phyloP scores from a whole-genome alignment of 2,329 filamentous ascomycete species.

The Arachnomyces sp. region DNA sequence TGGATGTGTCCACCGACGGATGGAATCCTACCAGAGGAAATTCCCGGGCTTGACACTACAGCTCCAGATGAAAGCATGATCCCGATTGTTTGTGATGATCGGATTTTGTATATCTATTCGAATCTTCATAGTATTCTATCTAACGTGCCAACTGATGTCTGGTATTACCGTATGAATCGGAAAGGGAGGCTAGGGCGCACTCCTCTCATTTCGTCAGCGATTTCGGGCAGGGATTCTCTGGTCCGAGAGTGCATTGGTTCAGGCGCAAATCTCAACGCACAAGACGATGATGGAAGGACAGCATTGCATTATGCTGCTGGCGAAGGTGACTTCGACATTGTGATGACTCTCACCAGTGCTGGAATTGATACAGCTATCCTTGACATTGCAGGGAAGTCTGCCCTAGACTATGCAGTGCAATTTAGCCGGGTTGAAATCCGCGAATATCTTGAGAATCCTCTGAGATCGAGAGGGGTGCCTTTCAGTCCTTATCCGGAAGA shows the following conservation, averaged over 20 bases:
- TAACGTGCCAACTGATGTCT: constrained; percentile 5
- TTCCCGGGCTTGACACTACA: constrained; percentile 4
- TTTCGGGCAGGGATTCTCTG: no score
- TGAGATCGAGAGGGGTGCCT: no score
- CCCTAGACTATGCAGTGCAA: no score
- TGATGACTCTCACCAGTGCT: neutral
- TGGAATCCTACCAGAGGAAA: neutral
- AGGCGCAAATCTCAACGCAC: neutral
- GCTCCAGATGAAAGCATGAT: neutral
- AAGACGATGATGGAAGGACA: constrained; percentile 5
- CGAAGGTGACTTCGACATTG: constrained; percentile 5
- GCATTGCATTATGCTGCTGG: constrained; percentile 8
- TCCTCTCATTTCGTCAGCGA: no score
- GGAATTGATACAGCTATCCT: no score
- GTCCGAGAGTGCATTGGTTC: no score
- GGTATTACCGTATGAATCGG: neutral
- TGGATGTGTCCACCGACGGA: constrained; percentile 7
- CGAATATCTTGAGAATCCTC: no score
- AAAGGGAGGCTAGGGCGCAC: no score
- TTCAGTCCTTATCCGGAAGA: neutral
- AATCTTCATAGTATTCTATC: constrained; percentile 7
- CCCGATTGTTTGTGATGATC: constrained; percentile 5
- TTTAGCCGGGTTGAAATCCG: no score
- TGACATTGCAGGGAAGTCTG: no score
- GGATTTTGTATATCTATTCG: constrained; percentile 3